Conservation (phyloP, 108 stramenopile genomes). For the Cyclotella baltica region DNA sequence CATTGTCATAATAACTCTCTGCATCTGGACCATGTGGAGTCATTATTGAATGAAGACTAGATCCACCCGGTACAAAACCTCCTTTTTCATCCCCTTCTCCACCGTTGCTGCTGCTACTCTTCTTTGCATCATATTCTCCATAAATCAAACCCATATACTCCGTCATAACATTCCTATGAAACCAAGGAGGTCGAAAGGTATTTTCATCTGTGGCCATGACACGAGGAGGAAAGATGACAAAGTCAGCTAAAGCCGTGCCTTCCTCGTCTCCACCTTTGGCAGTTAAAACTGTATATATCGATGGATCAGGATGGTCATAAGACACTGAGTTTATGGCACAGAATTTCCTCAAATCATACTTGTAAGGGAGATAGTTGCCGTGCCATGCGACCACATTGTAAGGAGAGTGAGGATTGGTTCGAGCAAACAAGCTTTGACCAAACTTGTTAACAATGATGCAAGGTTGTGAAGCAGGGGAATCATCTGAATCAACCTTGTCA, state of each 20-base stretch:
- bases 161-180: constrained; percentile 93
- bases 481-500: constrained; percentile 27
- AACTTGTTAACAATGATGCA: constrained; percentile 79
- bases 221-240: constrained; percentile 94
- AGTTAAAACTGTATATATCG: constrained; percentile 93
- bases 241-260: constrained; percentile 91
- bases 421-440: constrained; percentile 67
- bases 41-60: constrained; percentile 87
- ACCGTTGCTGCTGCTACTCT: no score
- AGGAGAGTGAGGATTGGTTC: constrained; percentile 72
- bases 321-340: constrained; percentile 90
- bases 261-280: constrained; percentile 71
- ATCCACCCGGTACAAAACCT: constrained; percentile 89
- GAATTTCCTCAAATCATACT: constrained; percentile 88
- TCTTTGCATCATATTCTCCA: constrained; percentile 91
- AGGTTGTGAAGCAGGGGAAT: constrained; percentile 13
- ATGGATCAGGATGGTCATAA: constrained; percentile 94
- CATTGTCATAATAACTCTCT: constrained; percentile 73
- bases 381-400: constrained; percentile 97
- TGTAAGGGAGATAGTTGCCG: constrained; percentile 94
- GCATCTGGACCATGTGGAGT: constrained; percentile 94
- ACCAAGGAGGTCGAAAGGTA: constrained; percentile 95
- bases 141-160: constrained; percentile 96
- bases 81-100: constrained; percentile 25
- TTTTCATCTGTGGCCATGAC: constrained; percentile 92